These are phyloP conservation scores for Colletotrichum sp. DNA, from an alignment of 2,329 filamentous ascomycete genomes.

Conservation along the genomic window DNA sequence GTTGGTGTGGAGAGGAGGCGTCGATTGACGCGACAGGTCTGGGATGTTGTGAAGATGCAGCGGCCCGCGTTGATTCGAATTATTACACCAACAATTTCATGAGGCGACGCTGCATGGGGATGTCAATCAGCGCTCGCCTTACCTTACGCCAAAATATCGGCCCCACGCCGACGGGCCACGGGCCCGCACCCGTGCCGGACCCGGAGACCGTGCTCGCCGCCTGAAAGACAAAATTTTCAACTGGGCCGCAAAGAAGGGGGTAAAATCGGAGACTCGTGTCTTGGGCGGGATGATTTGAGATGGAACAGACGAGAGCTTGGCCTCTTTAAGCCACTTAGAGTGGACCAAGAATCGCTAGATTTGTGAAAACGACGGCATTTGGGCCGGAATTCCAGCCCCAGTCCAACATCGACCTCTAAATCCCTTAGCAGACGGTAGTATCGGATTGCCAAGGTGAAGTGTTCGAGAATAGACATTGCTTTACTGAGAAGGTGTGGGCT, in stretches of 20 bases:
- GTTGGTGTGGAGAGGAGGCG: not conserved
- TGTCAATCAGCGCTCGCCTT: not conserved
- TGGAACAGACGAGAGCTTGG: not conserved
- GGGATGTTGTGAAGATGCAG: not conserved
- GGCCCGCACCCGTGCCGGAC: not conserved
- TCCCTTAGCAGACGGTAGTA: not conserved
- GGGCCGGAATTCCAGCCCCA: not conserved
- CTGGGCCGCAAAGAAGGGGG: not conserved
- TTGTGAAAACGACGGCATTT: not conserved
- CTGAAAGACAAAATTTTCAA: not conserved
- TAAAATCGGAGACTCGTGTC: not conserved
- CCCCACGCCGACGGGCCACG: not conserved
- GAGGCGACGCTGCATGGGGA: not conserved
- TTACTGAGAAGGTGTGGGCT: not conserved
- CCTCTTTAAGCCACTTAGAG: not conserved
- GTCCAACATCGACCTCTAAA: not conserved
- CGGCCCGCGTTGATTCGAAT: not conserved
- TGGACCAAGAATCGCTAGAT: not conserved
- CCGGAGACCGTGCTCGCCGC: not conserved
- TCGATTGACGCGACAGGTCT: not conserved
- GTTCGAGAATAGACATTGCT: not conserved
- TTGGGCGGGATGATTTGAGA: not conserved
- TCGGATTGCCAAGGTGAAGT: not conserved
- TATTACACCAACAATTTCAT: not conserved
- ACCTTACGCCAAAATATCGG: not conserved